Base-by-base conservation (phyloP, 768 basidiomycete genomes). In the Psilocybe subaeruginosa region DNA sequence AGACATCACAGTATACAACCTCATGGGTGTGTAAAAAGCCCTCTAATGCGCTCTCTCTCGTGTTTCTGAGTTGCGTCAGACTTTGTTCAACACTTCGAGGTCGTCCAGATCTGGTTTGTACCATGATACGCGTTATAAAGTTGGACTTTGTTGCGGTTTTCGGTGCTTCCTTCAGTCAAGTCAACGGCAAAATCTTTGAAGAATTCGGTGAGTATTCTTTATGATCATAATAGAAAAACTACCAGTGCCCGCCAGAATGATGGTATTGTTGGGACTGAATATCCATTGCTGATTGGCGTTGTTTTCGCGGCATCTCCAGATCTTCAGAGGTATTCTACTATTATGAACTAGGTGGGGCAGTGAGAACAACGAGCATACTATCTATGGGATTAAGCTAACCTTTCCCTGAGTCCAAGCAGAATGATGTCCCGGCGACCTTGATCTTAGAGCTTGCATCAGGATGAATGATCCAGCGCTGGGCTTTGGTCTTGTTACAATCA, bases 31-130 rank as follows among this genome's bases (percentile, higher is more conserved):
- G 6, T 1, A 35, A 1, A 7, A 35, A 7, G 3, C 33, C 33
- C 11, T 6, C 2, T 35, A 35, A 35, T 35, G 33, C 23, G 23
- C 23, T 23, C 2, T 19, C 19, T 23, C 19, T 23, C 23, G 23
- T 2, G 23, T 23, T 23, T 23, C 23, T 2, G 23, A 23, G 23
- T 23, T 23, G 23, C 23, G 33, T 35, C 35, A n/a, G 35, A 16
- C n/a, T 7, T 11, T 39, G n/a, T 19, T 30, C 43, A 27, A 39
- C 39, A 43, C 37, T 45, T 33, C 7, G 27, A 19, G n/a, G 62
- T 67, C 0, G 64, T 70, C 74, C 77, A 73, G 43, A 72, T 59
- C 63, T 76, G 75, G 56, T 76, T 74, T 19, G 19, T 49, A 43
- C 73, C 68, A 54, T 62, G 56, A 8, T 68, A 62, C 45, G 72